phyloP scores from a whole-genome alignment of 2,329 filamentous ascomycete genomes.

The Exophiala aquamarina region DNA sequence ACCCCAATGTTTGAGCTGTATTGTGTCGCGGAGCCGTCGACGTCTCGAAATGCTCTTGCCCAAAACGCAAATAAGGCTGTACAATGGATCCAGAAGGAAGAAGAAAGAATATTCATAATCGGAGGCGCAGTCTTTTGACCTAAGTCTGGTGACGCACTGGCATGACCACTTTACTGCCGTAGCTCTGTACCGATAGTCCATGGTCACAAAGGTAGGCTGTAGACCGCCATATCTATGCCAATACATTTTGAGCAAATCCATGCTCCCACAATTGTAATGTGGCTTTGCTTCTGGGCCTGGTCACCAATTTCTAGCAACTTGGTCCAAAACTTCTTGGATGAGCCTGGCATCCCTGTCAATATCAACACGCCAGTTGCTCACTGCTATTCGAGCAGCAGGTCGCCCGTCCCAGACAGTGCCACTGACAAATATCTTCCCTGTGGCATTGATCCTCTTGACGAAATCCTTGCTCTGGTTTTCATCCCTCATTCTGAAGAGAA shows the following conservation, averaged over 20 bases:
- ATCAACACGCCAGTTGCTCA: conserved; percentile 81
- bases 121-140: conserved; percentile 80
- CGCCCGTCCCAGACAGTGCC: conserved; percentile 74
- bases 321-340: conserved; percentile 63
- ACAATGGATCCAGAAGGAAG: conserved; percentile 87
- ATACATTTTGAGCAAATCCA: too few species aligned
- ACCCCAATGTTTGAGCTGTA: conserved; percentile 93
- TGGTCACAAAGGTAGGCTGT: too few species aligned
- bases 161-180: too few species aligned
- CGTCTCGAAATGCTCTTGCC: conserved; percentile 65
- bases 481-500: conserved; percentile 74
- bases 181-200: too few species aligned
- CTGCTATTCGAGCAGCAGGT: conserved; percentile 76
- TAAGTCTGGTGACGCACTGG: too few species aligned
- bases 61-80: conserved; percentile 86
- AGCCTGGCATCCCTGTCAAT: conserved; percentile 64
- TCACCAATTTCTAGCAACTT: conserved; percentile 34
- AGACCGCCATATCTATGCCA: too few species aligned
- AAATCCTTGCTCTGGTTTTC: conserved; percentile 63
- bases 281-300: too few species aligned
- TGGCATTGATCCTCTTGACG: conserved; percentile 71
- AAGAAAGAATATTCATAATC: conserved; percentile 93
- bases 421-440: conserved; percentile 75
- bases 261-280: background rate
- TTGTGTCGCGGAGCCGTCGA: conserved; percentile 79